phyloP scores from a whole-genome alignment of 1,284 basidiomycete genomes.

The Rhodotorula glutinis region DNA sequence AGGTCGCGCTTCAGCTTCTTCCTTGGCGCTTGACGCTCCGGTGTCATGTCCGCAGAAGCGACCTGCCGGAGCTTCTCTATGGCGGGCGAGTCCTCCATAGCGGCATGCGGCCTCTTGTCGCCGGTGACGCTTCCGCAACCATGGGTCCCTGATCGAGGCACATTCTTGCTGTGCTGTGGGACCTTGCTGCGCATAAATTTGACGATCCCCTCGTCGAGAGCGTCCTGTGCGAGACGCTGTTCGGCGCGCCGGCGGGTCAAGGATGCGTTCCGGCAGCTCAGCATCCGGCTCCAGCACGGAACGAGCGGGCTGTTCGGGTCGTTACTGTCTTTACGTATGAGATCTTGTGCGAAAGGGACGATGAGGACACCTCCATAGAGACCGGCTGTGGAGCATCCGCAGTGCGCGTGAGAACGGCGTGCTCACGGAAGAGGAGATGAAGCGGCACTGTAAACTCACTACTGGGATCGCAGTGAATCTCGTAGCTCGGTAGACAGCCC shows the following conservation, averaged over 20 bases:
- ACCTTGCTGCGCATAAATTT: not conserved
- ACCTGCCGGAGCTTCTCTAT: no score
- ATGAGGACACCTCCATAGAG: constrained; percentile 10
- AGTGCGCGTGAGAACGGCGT: no score
- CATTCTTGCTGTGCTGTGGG: not conserved
- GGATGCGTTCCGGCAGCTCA: not conserved
- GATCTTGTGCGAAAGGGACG: not conserved
- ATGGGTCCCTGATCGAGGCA: not conserved
- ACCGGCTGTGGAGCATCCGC: no score
- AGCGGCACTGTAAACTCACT: no score
- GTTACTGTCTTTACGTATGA: not conserved
- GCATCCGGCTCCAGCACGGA: not conserved
- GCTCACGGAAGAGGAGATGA: not conserved
- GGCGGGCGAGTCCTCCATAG: not conserved
- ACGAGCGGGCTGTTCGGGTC: not conserved
- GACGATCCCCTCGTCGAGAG: constrained; percentile 4
- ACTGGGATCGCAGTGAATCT: not conserved
- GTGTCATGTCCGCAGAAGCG: not conserved
- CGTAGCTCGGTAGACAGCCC: not conserved
- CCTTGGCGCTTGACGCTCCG: not conserved
- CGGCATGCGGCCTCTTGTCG: not conserved
- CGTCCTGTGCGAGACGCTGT: constrained; percentile 2
- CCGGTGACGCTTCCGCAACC: not conserved
- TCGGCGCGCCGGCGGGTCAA: constrained; percentile 3
- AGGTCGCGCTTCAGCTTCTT: not conserved